phyloP scores from a whole-genome alignment of 192 early-diverging fungal genomes.

The Umbelopsis sp. region DNA sequence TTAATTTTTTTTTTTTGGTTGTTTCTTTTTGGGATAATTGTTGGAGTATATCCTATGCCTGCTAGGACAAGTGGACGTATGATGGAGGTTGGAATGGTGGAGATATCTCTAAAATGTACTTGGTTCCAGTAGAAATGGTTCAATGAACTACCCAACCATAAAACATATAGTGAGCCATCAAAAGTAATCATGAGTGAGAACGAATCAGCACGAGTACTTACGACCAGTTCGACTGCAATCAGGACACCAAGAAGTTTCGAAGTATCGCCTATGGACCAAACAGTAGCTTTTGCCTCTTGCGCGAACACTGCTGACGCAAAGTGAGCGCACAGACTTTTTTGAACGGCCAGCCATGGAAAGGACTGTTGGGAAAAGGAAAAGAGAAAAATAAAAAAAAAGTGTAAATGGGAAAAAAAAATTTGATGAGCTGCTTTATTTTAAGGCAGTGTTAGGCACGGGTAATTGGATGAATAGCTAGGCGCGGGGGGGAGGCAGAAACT shows the following conservation, averaged over 20 bases:
- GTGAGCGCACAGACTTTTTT: conserved; percentile 1
- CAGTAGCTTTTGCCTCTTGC: conserved; percentile 35
- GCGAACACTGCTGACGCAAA: neutral
- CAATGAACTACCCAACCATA: neutral
- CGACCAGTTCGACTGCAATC: conserved; percentile 27
- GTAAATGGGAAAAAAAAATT: neutral
- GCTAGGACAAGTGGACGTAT: too few species aligned
- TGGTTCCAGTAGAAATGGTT: neutral
- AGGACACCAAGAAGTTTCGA: conserved; percentile 38
- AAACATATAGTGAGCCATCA: neutral
- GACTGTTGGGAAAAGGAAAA: neutral
- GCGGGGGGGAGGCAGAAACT: neutral
- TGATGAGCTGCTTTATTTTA: neutral
- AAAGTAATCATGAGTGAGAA: too few species aligned
- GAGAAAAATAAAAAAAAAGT: neutral
- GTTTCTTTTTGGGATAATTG: too few species aligned
- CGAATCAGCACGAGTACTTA: neutral
- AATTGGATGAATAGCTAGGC: neutral
- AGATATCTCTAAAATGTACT: too few species aligned
- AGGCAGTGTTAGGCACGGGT: neutral
- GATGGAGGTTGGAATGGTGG: too few species aligned
- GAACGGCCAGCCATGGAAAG: neutral
- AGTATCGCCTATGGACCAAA: conserved; percentile 35
- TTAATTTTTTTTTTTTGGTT: too few species aligned
- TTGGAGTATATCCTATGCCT: too few species aligned